Percentiles rank a stretch among this genome's conserved stretches.
Conservation (phyloP, 2,329 filamentous ascomycete species). For the Fonsecaea multimorphosa region DNA sequence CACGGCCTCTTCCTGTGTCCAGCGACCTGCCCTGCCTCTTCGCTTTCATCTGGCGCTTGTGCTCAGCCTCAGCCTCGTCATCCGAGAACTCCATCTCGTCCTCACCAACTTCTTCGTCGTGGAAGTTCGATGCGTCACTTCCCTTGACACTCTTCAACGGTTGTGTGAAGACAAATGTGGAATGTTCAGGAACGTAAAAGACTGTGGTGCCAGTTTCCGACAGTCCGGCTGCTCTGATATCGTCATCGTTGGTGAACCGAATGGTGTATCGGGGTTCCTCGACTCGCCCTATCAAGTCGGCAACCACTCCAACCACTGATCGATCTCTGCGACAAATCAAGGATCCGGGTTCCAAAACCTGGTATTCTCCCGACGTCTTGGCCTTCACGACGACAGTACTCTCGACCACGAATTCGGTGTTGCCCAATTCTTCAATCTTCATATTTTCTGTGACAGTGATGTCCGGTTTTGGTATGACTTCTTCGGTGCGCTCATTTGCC, state of each 20-base stretch:
- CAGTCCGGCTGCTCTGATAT: conserved; percentile 67
- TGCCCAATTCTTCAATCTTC: conserved; percentile 76
- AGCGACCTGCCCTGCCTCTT: conserved; percentile 65
- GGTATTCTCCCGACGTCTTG: conserved; percentile 77
- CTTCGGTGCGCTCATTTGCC: conserved; percentile 75
- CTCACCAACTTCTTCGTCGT: conserved; percentile 86
- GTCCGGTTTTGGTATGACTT: conserved; percentile 73
- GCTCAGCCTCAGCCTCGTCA: conserved; percentile 88
- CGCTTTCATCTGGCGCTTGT: conserved; percentile 72
- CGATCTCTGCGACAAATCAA: conserved; percentile 79
- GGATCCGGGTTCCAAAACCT: conserved; percentile 83
- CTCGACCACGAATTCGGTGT: conserved; percentile 77
- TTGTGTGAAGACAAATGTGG: conserved; percentile 85
- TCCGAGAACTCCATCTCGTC: conserved; percentile 96
- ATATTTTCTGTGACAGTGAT: conserved; percentile 78
- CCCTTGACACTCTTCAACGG: conserved; percentile 79
- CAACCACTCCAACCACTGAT: conserved; percentile 78
- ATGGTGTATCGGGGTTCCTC: conserved; percentile 86
- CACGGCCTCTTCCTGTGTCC: conserved; percentile 48
- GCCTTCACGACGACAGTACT: conserved; percentile 80
- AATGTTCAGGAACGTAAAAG: conserved; percentile 80
- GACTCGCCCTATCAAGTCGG: conserved; percentile 84
- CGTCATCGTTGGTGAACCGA: conserved; percentile 71
- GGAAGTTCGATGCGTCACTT: conserved; percentile 91
- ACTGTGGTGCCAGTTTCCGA: conserved; percentile 68